phyloP scores from a whole-genome alignment of 2,329 filamentous ascomycete species.

The Helicocarpus griseus region DNA sequence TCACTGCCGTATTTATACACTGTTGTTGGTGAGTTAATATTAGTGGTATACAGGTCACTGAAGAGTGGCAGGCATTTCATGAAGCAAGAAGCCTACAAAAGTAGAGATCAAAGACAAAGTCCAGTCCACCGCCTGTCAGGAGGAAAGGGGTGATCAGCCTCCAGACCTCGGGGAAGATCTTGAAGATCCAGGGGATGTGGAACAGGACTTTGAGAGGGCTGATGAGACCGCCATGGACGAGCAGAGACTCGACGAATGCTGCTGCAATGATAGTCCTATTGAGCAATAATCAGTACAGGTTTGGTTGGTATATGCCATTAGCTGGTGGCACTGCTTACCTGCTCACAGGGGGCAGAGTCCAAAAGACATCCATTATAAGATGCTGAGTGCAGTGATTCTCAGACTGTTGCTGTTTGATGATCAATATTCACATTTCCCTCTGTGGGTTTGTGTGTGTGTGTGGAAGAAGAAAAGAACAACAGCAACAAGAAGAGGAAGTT shows the following conservation, averaged over 20 bases:
- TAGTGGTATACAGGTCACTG: constrained; percentile 22
- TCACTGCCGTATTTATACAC: constrained; percentile 68
- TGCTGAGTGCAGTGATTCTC: background rate
- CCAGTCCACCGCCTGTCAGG: constrained; percentile 45
- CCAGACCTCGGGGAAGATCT: constrained; percentile 52
- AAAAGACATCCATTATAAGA: constrained; percentile 49
- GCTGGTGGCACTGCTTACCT: constrained; percentile 41
- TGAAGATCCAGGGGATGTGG: constrained; percentile 41
- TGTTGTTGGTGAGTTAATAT: constrained; percentile 21
- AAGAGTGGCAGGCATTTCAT: constrained; percentile 10
- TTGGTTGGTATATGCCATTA: background rate
- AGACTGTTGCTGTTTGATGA: background rate
- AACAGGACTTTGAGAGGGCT: constrained; percentile 46
- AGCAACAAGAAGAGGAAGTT: background rate
- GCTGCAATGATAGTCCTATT: constrained; percentile 58
- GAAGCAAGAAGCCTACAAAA: constrained; percentile 42
- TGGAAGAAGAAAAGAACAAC: background rate
- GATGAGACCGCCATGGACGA: constrained; percentile 49
- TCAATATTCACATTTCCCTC: background rate
- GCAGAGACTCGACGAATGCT: constrained; percentile 53
- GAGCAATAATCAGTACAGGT: constrained; percentile 2
- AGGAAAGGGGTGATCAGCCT: constrained; percentile 49
- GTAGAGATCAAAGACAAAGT: constrained; percentile 64
- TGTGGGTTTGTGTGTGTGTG: background rate
- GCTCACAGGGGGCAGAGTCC: constrained; percentile 55